A percentile compares a stretch with the other conserved stretches of the same genome.
Conservation (phyloP, 2,329 filamentous ascomycete genomes). For the Zymoseptoria pseudotritici region DNA sequence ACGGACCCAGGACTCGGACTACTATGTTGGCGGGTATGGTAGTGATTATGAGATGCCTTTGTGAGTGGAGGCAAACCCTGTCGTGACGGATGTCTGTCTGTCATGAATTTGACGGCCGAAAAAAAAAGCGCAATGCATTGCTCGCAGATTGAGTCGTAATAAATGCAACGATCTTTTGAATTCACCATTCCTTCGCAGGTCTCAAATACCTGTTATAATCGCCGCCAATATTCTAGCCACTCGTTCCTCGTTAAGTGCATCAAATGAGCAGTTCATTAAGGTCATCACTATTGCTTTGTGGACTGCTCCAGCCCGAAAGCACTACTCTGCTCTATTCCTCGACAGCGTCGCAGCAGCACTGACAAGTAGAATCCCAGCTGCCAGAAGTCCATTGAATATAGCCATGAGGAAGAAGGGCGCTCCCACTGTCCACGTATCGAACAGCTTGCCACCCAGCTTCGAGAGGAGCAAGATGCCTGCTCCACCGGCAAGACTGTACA, state of each 20-base stretch:
- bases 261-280: no score
- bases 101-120: not conserved
- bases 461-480: slow-evolving; percentile 85
- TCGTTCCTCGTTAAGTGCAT: no score
- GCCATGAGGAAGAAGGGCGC: slow-evolving; percentile 96
- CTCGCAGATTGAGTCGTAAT: not conserved
- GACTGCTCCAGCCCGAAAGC: not conserved
- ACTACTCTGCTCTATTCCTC: not conserved
- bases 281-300: not conserved
- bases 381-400: slow-evolving; percentile 67
- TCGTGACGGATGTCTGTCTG: not conserved
- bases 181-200: no score
- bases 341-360: slow-evolving; percentile 13
- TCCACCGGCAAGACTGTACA: slow-evolving; percentile 87
- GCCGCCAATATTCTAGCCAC: no score
- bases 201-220: no score
- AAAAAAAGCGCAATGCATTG: not conserved
- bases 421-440: slow-evolving; percentile 65
- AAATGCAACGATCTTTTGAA: not conserved
- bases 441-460: slow-evolving; percentile 80
- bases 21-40: slow-evolving; percentile 27
- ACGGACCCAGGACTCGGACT: slow-evolving; percentile 17
- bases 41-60: slow-evolving; percentile 5
- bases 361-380: slow-evolving; percentile 39
- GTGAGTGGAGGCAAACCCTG: not conserved